These are phyloP conservation scores for Lumnitzera racemosa DNA, from an alignment of 345 rosid species.

Conservation along the genomic window DNA sequence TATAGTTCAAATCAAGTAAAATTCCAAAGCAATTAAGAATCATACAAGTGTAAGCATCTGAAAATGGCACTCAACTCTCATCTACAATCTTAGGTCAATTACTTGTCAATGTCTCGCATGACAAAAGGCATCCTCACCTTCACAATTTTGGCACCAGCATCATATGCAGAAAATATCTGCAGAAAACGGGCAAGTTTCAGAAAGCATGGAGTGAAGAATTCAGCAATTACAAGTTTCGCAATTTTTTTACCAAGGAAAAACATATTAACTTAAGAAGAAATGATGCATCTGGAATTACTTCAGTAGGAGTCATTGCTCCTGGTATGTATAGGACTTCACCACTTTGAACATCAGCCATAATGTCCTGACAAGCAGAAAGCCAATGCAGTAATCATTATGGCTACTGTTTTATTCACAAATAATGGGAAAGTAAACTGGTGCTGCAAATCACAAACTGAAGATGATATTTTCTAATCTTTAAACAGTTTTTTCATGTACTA, in stretches of 20 bases:
- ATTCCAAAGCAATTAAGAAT: too few species aligned
- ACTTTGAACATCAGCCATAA: constrained; percentile 25
- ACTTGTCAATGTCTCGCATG: neutral
- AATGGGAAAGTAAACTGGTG: too few species aligned
- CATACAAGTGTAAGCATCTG: neutral
- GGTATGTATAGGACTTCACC: constrained; percentile 42
- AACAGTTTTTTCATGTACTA: too few species aligned
- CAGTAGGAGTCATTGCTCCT: constrained; percentile 63
- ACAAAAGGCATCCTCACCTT: constrained; percentile 29
- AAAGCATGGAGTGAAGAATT: neutral
- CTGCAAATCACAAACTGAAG: too few species aligned
- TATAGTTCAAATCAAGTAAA: too few species aligned
- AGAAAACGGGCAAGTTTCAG: constrained; percentile 1
- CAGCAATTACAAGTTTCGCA: neutral
- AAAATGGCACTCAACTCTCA: neutral
- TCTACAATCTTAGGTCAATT: too few species aligned
- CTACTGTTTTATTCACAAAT: neutral
- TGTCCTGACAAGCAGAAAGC: constrained; percentile 24
- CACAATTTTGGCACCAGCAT: constrained; percentile 46
- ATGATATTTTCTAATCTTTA: too few species aligned
- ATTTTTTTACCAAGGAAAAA: neutral
- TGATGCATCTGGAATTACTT: constrained; percentile 25
- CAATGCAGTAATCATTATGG: neutral
- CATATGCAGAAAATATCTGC: constrained; percentile 47
- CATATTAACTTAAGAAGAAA: neutral